phyloP scores from a whole-genome alignment of 306 rosid species.

The Pterocarpus santalinus region DNA sequence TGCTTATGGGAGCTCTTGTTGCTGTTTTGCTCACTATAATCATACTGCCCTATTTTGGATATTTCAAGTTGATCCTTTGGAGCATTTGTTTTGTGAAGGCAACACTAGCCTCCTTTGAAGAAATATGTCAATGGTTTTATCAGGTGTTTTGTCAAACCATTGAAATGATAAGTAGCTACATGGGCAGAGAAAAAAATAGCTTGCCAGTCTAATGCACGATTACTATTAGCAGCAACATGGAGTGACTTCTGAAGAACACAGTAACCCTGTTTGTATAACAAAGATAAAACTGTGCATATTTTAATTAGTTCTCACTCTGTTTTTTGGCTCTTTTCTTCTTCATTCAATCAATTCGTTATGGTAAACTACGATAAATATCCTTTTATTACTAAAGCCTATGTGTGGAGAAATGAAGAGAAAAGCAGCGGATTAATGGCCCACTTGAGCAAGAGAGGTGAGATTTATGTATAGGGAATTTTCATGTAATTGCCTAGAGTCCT shows the following conservation, averaged over 20 bases:
- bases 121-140: background rate
- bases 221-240: background rate
- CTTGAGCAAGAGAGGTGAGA: too few species aligned
- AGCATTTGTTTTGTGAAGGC: background rate
- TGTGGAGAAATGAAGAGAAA: too few species aligned
- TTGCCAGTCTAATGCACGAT: background rate
- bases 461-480: too few species aligned
- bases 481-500: too few species aligned
- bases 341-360: too few species aligned
- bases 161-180: background rate
- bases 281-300: too few species aligned
- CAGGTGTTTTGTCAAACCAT: background rate
- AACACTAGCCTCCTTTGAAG: background rate
- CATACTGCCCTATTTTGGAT: background rate
- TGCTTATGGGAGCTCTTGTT: constrained; percentile 11
- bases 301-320: too few species aligned
- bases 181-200: background rate
- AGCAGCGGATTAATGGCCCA: too few species aligned
- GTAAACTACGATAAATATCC: too few species aligned
- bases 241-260: background rate
- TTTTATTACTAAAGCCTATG: too few species aligned
- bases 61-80: constrained; percentile 18
- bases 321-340: too few species aligned
- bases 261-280: too few species aligned
- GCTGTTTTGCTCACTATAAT: constrained; percentile 6